A percentile compares a stretch with the other conserved stretches of the same genome.
Evolutionary conservation across 2,329 filamentous ascomycete species (phyloP).

Genomic region (Endocalyx cinctus): DNA sequence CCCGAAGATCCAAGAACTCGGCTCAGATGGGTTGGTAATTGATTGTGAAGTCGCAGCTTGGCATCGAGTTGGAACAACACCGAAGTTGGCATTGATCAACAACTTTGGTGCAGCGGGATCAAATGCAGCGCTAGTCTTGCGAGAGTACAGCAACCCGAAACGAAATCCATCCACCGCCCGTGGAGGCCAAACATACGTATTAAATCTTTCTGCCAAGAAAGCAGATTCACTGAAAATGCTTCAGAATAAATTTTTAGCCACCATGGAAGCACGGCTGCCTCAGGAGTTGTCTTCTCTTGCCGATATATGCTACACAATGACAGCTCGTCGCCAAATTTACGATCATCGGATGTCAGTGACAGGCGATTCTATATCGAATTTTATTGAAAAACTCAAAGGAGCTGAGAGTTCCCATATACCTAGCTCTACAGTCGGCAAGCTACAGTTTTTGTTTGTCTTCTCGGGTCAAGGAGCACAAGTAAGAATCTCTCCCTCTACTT

Average conservation of each 20-base stretch:
- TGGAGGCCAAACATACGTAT: no score
- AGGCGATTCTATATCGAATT: slow-evolving; percentile 5
- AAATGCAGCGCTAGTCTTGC: slow-evolving; percentile 9
- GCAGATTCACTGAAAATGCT: no score
- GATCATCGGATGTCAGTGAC: slow-evolving; percentile 9
- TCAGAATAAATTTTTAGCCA: no score
- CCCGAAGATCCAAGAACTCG: slow-evolving; percentile 7
- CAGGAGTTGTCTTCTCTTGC: slow-evolving; percentile 4
- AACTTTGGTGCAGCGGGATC: slow-evolving; percentile 1
- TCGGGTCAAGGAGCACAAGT: slow-evolving; percentile 8
- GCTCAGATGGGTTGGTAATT: slow-evolving; percentile 6
- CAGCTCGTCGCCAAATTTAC: slow-evolving; percentile 8
- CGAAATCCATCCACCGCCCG: no score
- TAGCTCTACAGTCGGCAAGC: neutral
- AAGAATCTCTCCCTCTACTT: neutral
- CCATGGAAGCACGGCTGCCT: no score
- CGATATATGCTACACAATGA: slow-evolving; percentile 11
- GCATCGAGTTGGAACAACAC: slow-evolving; percentile 3
- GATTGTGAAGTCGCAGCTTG: slow-evolving; percentile 2
- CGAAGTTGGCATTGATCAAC: slow-evolving; percentile 6
- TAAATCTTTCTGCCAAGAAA: no score
- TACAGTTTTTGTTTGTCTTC: slow-evolving; percentile 8
- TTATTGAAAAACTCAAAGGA: neutral
- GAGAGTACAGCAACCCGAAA: slow-evolving; percentile 5
- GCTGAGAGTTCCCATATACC: slow-evolving; percentile 1